These are phyloP conservation scores for Plectranthus barbatus DNA, from an alignment of 257 asterid genomes.

Conservation along the genomic window DNA sequence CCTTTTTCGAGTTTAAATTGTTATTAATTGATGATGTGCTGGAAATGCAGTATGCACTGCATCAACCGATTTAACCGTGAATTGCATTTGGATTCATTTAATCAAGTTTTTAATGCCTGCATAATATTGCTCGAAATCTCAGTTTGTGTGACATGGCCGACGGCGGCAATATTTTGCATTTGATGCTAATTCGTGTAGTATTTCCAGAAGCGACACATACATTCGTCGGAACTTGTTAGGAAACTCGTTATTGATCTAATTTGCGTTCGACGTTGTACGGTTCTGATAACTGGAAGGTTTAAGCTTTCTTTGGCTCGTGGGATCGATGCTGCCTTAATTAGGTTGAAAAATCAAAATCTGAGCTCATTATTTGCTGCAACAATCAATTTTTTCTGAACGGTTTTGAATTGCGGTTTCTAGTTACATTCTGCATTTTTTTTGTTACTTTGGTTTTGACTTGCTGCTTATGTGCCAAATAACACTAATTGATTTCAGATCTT, in stretches of 20 bases:
- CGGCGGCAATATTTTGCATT: conserved; percentile 8
- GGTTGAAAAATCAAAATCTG: not conserved
- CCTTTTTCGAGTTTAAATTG: not conserved
- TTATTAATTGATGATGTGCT: not conserved
- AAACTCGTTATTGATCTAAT: conserved; percentile 10
- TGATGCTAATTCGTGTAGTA: not conserved
- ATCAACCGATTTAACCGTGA: not conserved
- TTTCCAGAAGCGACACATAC: not conserved
- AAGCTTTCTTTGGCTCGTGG: not conserved
- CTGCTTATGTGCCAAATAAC: not conserved
- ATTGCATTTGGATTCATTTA: not conserved
- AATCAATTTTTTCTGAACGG: not conserved
- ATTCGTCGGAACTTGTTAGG: not conserved
- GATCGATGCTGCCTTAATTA: conserved; percentile 8
- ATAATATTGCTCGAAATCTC: conserved; percentile 6
- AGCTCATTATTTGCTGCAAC: not conserved
- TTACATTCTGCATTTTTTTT: not conserved
- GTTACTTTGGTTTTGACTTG: not conserved
- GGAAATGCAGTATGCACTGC: not conserved
- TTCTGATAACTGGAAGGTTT: not conserved
- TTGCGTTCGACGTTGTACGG: not conserved
- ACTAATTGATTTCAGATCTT: not conserved
- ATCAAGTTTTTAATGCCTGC: not conserved
- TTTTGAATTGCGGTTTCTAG: not conserved
- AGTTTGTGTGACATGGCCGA: not conserved